Evolutionary conservation across 2,329 filamentous ascomycete genomes (phyloP).

Genomic region (Aspergillus japonicus): DNA sequence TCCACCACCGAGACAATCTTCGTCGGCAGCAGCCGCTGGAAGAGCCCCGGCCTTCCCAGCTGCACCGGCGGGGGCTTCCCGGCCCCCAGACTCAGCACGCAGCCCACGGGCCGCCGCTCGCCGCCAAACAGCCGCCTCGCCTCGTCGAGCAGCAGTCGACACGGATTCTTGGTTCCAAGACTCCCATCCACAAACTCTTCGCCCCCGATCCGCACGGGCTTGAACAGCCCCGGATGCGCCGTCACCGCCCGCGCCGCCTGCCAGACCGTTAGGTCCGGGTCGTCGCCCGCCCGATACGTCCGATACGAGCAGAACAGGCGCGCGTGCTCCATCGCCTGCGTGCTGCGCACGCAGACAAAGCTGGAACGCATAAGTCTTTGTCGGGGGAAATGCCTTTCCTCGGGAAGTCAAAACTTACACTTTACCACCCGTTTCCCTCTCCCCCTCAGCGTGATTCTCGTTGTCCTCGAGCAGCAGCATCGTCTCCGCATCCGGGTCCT

Average conservation of each 20-base stretch:
- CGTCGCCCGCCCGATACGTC: not conserved
- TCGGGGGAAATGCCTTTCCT: too few species aligned
- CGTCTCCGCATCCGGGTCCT: not conserved
- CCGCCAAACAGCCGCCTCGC: not conserved
- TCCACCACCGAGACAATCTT: not conserved
- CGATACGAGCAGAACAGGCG: not conserved
- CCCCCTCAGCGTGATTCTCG: not conserved
- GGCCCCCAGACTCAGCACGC: not conserved
- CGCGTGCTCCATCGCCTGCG: not conserved
- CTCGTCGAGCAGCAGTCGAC: not conserved
- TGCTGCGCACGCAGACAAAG: not conserved
- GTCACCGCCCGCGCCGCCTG: not conserved
- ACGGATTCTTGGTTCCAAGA: not conserved
- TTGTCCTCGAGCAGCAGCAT: not conserved
- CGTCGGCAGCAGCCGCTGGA: not conserved
- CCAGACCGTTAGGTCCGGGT: not conserved
- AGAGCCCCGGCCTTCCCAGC: not conserved
- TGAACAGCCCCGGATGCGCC: not conserved
- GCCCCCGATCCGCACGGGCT: not conserved
- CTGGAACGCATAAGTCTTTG: not conserved
- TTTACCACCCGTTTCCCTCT: not conserved
- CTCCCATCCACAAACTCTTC: slow-evolving; percentile 8
- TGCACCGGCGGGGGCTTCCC: not conserved
- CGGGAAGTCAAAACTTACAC: not conserved
- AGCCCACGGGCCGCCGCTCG: not conserved